A percentile compares a stretch with the other conserved stretches of the same genome.
Evolutionary conservation across 306 rosid species (phyloP).

Genomic region (Oxytropis ochrocephala): DNA sequence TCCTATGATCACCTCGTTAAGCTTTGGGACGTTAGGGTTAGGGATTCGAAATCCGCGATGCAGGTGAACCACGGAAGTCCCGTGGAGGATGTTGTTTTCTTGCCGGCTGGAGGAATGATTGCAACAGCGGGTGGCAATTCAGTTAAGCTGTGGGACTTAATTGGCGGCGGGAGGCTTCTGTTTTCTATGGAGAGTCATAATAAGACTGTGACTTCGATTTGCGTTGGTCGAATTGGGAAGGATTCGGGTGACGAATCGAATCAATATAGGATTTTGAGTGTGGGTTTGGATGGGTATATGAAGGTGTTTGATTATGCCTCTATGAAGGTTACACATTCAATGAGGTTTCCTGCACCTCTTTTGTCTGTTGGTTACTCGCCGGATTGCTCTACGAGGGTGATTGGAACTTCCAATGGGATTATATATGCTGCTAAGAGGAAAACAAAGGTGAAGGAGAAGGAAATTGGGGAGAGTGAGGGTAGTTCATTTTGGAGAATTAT

Average conservation of each 20-base stretch:
- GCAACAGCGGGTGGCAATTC: constrained; percentile 84
- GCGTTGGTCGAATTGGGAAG: constrained; percentile 49
- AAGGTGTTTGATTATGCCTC: constrained; percentile 80
- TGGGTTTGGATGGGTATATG: constrained; percentile 85
- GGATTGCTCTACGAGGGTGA: constrained; percentile 48
- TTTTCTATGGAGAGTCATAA: constrained; percentile 85
- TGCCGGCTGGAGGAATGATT: constrained; percentile 69
- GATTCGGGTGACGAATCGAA: constrained; percentile 42
- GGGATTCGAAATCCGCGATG: constrained; percentile 35
- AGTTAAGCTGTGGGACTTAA: constrained; percentile 83
- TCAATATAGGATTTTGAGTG: constrained; percentile 71
- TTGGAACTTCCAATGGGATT: constrained; percentile 78
- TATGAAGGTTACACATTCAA: constrained; percentile 71
- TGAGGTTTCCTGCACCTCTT: constrained; percentile 90
- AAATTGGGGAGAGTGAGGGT: constrained; percentile 17
- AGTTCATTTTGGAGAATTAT: constrained; percentile 34
- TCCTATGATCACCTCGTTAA: constrained; percentile 86
- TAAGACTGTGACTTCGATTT: constrained; percentile 77
- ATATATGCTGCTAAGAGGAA: constrained; percentile 73
- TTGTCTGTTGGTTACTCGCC: constrained; percentile 64
- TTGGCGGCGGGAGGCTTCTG: constrained; percentile 78
- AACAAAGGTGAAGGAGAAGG: constrained; percentile 29
- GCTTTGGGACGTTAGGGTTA: constrained; percentile 78
- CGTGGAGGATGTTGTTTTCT: constrained; percentile 67
- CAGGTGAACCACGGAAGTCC: constrained; percentile 71